Evolutionary conservation across 208 protist genomes (phyloP).

Genomic region (Acanthamoeba healyi): DNA sequence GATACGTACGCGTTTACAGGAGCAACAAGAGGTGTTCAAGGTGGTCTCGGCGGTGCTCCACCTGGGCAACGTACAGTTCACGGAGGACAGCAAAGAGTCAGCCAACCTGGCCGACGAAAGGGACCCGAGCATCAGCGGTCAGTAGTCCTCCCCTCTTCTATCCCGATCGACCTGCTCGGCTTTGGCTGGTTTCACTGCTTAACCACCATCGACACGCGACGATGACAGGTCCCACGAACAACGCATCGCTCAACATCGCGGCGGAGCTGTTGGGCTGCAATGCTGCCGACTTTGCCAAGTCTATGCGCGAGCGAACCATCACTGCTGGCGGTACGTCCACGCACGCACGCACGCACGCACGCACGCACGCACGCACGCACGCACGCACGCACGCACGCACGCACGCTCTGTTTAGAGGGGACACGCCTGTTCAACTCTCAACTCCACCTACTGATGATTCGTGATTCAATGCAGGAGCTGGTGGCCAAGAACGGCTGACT

Average conservation of each 20-base stretch:
- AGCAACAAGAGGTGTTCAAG: conserved; percentile 86
- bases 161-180: no score
- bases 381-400: no score
- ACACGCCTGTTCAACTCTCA: no score
- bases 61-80: conserved; percentile 94
- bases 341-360: no score
- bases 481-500: neutral
- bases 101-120: neutral
- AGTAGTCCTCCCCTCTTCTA: no score
- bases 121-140: neutral
- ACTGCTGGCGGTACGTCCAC: conserved; percentile 37
- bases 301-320: conserved; percentile 25
- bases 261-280: conserved; percentile 48
- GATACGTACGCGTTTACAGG: neutral
- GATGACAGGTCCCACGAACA: conserved; percentile 28
- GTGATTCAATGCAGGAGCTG: no score
- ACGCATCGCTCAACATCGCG: conserved; percentile 55
- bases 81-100: neutral
- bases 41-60: conserved; percentile 94
- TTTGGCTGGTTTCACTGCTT: neutral
- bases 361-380: no score
- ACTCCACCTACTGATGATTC: no score
- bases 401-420: no score
- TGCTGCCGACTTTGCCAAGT: conserved; percentile 60
- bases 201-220: neutral